Percentiles rank a stretch among this genome's conserved stretches.
These are phyloP conservation scores for Yamadazyma sp. DNA, from an alignment of 1,139 yeast genomes.

Conservation along the genomic window DNA sequence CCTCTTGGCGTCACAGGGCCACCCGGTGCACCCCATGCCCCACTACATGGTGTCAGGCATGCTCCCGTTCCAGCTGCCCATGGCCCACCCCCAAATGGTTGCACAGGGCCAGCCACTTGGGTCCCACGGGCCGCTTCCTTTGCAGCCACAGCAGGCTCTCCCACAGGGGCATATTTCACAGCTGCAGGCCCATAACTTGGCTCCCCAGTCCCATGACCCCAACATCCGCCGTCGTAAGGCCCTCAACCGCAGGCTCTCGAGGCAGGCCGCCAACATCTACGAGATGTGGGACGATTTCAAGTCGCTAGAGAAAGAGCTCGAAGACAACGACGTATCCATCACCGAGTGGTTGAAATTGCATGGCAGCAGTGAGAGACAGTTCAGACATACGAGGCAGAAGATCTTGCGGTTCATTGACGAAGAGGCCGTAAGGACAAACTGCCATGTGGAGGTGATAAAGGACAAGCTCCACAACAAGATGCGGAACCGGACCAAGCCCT, in stretches of 20 bases:
- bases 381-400: conserved; percentile 34
- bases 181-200: background rate
- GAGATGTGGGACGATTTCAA: conserved; percentile 45
- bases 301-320: conserved; percentile 28
- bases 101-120: too few relatives aligned
- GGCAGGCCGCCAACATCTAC: conserved; percentile 33
- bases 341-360: conserved; percentile 40
- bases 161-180: too few relatives aligned
- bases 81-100: too few relatives aligned
- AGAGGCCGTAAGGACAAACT: conserved; percentile 26
- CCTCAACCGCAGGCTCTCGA: conserved; percentile 27
- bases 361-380: conserved; percentile 35
- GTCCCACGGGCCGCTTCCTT: too few relatives aligned
- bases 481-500: conserved; percentile 34
- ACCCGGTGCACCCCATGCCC: conserved; percentile 5
- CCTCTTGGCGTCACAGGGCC: too few relatives aligned
- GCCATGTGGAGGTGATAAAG: conserved; percentile 27
- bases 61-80: too few relatives aligned
- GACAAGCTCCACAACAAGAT: conserved; percentile 33
- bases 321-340: conserved; percentile 27
- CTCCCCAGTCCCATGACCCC: background rate
- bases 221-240: conserved; percentile 15
- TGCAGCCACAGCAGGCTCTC: too few relatives aligned
- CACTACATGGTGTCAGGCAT: conserved; percentile 6
- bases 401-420: conserved; percentile 36